phyloP scores from a whole-genome alignment of 768 basidiomycete genomes.

The Pisolithus marmoratus region DNA sequence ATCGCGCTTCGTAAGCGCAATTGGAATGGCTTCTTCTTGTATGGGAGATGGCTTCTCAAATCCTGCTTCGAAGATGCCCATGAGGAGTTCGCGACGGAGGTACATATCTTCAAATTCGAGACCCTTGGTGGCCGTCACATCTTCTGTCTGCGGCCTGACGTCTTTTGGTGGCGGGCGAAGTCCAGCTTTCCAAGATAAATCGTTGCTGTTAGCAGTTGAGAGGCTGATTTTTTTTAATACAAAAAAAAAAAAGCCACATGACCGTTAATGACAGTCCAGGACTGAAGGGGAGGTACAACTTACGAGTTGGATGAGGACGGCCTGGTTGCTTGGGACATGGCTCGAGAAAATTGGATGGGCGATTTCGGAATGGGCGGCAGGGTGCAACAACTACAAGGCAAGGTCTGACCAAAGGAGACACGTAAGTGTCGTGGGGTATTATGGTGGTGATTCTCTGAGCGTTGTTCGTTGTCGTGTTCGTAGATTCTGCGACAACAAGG shows the following conservation, averaged over 20 bases:
- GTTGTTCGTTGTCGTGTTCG: conserved; percentile 9
- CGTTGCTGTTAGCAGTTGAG: conserved; percentile 22
- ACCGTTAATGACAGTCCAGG: neutral
- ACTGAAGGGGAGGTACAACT: conserved; percentile 3
- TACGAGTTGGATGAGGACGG: conserved; percentile 29
- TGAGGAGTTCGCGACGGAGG: conserved; percentile 90
- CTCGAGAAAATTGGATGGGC: conserved; percentile 5
- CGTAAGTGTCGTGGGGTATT: conserved; percentile 14
- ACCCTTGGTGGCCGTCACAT: conserved; percentile 91
- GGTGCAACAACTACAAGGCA: conserved; percentile 1
- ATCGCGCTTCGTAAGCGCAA: conserved; percentile 90
- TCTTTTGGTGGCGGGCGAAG: conserved; percentile 90
- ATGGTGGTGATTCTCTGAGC: conserved; percentile 1
- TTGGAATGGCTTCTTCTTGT: conserved; percentile 98
- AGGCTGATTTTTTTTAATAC: conserved; percentile 8
- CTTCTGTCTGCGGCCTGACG: conserved; percentile 90
- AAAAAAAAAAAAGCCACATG: neutral
- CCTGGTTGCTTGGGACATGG: conserved; percentile 27
- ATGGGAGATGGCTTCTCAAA: conserved; percentile 97
- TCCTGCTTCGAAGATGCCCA: conserved; percentile 99
- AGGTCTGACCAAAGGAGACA: conserved; percentile 17
- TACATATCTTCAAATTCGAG: conserved; percentile 94
- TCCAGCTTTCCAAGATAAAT: conserved; percentile 61
- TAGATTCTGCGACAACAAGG: conserved; percentile 9
- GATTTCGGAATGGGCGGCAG: conserved; percentile 9